phyloP scores from a whole-genome alignment of 2,329 filamentous ascomycete genomes.

The Botrytis porri region DNA sequence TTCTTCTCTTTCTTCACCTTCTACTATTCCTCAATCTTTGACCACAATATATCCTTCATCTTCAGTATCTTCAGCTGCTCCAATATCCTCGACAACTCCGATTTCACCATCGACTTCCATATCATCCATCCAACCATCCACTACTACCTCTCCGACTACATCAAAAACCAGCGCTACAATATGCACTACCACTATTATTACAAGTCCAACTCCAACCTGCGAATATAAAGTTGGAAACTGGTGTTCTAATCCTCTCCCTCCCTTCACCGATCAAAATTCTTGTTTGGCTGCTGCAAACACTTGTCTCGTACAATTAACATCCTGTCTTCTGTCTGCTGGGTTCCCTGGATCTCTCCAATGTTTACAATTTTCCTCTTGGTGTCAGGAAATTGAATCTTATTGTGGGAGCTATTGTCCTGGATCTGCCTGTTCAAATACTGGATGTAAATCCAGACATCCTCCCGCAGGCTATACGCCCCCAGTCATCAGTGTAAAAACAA shows the following conservation, averaged over 20 bases:
- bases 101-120: background rate
- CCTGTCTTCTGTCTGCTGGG: constrained; percentile 52
- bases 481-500: constrained; percentile 42
- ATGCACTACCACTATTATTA: constrained; percentile 46
- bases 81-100: background rate
- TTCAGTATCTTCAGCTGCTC: background rate
- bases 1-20: background rate
- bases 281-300: constrained; percentile 45
- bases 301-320: constrained; percentile 46
- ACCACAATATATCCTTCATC: constrained; percentile 6
- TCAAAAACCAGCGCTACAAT: constrained; percentile 32
- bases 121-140: constrained; percentile 18
- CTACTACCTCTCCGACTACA: constrained; percentile 24
- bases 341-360: constrained; percentile 50
- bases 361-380: constrained; percentile 52
- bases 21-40: constrained; percentile 4
- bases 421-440: constrained; percentile 43
- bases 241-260: constrained; percentile 50
- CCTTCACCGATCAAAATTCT: constrained; percentile 44
- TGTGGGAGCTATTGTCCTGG: constrained; percentile 42
- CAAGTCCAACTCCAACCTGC: constrained; percentile 45
- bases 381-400: constrained; percentile 45
- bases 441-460: constrained; percentile 45
- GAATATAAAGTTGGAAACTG: constrained; percentile 55
- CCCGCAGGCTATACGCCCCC: constrained; percentile 41